phyloP scores from a whole-genome alignment of 1,284 basidiomycete genomes.

The Boletus sp. region DNA sequence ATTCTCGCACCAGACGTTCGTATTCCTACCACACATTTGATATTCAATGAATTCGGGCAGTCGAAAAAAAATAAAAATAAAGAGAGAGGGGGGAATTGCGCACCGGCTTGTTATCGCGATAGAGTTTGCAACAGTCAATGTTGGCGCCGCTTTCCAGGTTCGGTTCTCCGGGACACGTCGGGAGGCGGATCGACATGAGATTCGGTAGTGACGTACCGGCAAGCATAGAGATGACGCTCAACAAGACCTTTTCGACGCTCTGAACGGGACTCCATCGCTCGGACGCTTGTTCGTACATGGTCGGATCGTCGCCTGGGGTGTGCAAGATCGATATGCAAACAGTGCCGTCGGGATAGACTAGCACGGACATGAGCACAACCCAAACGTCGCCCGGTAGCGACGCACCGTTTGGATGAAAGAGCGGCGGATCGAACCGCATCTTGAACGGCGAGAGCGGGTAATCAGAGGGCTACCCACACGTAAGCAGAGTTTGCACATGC shows the following conservation, averaged over 20 bases:
- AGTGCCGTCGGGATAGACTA: slow-evolving; percentile 87
- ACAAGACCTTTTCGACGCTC: slow-evolving; percentile 94
- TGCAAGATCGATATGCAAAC: slow-evolving; percentile 99
- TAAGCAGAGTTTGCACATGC: background rate
- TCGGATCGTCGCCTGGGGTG: slow-evolving; percentile 94
- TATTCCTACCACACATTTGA: slow-evolving; percentile 67
- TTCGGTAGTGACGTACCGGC: slow-evolving; percentile 65
- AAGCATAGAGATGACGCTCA: slow-evolving; percentile 98
- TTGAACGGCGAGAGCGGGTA: slow-evolving; percentile 97
- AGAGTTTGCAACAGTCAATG: slow-evolving; percentile 96
- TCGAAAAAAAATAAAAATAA: too few species aligned
- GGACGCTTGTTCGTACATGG: slow-evolving; percentile 90
- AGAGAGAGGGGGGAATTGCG: slow-evolving; percentile 3
- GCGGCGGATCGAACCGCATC: slow-evolving; percentile 97
- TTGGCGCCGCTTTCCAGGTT: slow-evolving; percentile 99
- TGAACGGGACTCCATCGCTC: slow-evolving; percentile 99
- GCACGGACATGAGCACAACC: background rate
- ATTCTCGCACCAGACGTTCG: slow-evolving; percentile 69
- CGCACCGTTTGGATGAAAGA: slow-evolving; percentile 97
- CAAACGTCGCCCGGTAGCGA: too few species aligned
- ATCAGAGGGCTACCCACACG: slow-evolving; percentile 70
- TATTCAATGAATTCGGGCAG: background rate
- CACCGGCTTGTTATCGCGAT: slow-evolving; percentile 79
- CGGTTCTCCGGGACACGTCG: slow-evolving; percentile 65
- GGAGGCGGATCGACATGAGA: background rate